Evolutionary conservation across 2,329 filamentous ascomycete genomes (phyloP).

Genomic region (Pseudophaeomoniella oleicola): DNA sequence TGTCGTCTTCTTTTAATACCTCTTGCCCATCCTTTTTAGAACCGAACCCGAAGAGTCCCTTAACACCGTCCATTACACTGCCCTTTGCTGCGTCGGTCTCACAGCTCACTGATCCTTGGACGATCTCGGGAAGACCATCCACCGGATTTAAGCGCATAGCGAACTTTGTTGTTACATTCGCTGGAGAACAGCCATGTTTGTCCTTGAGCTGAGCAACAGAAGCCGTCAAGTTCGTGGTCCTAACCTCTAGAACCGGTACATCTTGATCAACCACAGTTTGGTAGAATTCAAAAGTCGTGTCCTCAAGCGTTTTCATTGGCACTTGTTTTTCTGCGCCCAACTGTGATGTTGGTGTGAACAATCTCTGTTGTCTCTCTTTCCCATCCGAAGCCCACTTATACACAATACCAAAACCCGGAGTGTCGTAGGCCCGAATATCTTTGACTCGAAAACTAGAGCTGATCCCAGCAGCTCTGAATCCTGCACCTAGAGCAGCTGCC

Average conservation of each 20-base stretch:
- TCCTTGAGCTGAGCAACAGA: slow-evolving; percentile 66
- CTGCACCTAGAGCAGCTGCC: slow-evolving; percentile 87
- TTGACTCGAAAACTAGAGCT: slow-evolving; percentile 96
- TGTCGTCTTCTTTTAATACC: slow-evolving; percentile 47
- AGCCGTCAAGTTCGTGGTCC: slow-evolving; percentile 73
- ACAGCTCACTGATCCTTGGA: slow-evolving; percentile 67
- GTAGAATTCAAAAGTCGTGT: slow-evolving; percentile 68
- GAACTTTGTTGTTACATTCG: slow-evolving; percentile 69
- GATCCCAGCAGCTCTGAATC: slow-evolving; percentile 81
- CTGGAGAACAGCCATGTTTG: slow-evolving; percentile 60
- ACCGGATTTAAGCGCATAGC: slow-evolving; percentile 56
- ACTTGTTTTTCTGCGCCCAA: slow-evolving; percentile 72
- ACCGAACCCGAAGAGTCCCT: slow-evolving; percentile 90
- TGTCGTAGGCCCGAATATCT: slow-evolving; percentile 78
- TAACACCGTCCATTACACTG: slow-evolving; percentile 80
- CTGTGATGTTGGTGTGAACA: slow-evolving; percentile 67
- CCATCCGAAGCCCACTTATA: slow-evolving; percentile 61
- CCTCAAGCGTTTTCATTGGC: slow-evolving; percentile 65
- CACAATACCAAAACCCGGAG: slow-evolving; percentile 55
- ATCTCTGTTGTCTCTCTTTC: slow-evolving; percentile 61
- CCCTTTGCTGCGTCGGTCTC: slow-evolving; percentile 65
- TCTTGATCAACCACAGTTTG: slow-evolving; percentile 50
- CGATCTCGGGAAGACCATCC: slow-evolving; percentile 67
- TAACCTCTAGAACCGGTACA: slow-evolving; percentile 48
- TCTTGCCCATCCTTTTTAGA: slow-evolving; percentile 67